Percentiles rank a stretch among this genome's conserved stretches.
Conservation (phyloP, 257 asterid species). For the Ajuga chamaepitys region DNA sequence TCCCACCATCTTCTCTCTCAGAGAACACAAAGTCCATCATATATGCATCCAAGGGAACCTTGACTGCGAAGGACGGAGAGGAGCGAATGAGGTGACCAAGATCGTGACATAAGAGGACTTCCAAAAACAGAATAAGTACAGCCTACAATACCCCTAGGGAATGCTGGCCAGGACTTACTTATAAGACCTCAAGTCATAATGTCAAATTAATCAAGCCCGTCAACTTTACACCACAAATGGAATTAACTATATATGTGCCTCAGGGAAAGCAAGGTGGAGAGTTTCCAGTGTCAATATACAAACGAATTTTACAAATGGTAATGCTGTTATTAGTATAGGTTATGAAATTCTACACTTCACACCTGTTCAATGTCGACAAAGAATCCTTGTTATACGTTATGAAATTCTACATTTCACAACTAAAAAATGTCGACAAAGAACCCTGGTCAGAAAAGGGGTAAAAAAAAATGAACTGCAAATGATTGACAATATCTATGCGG, state of each 20-base stretch:
- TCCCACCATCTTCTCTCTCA: slow-evolving; percentile 82
- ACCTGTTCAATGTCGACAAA: neutral
- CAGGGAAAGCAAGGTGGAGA: neutral
- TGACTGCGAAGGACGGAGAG: slow-evolving; percentile 46
- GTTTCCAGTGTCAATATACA: neutral
- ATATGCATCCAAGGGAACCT: slow-evolving; percentile 93
- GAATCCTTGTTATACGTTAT: neutral
- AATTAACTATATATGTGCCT: neutral
- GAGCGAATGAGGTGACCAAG: slow-evolving; percentile 13
- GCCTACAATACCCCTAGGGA: neutral
- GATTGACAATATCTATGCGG: neutral
- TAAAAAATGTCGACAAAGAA: neutral
- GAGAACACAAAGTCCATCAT: slow-evolving; percentile 97
- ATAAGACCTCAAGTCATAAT: neutral
- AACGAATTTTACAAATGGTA: neutral
- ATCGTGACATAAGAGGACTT: neutral
- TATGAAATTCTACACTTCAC: neutral
- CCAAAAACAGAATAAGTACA: slow-evolving; percentile 1
- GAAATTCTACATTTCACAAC: neutral
- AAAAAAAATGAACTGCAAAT: neutral
- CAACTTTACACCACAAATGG: neutral
- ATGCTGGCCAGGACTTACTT: slow-evolving; percentile 6
- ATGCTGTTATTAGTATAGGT: neutral
- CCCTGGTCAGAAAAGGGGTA: neutral
- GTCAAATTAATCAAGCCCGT: neutral